Percentiles rank a stretch among this genome's conserved stretches.
Conservation (phyloP, 108 stramenopile species). For the Skeletonema potamos region DNA sequence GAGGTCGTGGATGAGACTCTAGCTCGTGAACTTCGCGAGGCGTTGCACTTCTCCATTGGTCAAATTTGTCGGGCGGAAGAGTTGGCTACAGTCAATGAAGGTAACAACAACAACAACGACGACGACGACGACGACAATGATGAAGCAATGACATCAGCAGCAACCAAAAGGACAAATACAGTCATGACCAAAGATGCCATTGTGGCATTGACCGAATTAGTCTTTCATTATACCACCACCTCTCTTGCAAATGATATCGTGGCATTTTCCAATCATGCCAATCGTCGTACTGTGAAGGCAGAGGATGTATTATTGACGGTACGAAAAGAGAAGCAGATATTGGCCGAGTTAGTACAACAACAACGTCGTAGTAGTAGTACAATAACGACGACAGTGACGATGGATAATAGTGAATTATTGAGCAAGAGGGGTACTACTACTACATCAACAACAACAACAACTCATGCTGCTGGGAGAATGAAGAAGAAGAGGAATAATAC, state of each 20-base stretch:
- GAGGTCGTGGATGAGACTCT: conserved; percentile 2
- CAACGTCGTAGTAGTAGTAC: too few species aligned
- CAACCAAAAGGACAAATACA: not conserved
- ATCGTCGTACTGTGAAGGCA: conserved; percentile 26
- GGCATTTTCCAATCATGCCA: conserved; percentile 57
- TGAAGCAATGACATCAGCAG: not conserved
- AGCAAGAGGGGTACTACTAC: not conserved
- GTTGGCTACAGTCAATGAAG: not conserved
- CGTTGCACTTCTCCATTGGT: conserved; percentile 28
- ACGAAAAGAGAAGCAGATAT: conserved; percentile 34
- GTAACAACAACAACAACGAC: not conserved
- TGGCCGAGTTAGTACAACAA: conserved; percentile 25
- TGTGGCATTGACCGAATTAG: conserved; percentile 56
- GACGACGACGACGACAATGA: conserved; percentile 8
- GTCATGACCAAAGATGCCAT: conserved; percentile 51
- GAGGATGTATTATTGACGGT: conserved; percentile 52
- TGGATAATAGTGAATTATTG: too few species aligned
- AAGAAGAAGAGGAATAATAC: not conserved
- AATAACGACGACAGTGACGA: too few species aligned
- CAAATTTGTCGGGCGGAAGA: conserved; percentile 29
- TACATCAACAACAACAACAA: not conserved
- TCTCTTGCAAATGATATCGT: conserved; percentile 54
- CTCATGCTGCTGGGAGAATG: not conserved
- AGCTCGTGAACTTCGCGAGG: conserved; percentile 9
- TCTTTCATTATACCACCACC: conserved; percentile 61